Evolutionary conservation across 148 eudicot genomes (phyloP).

Genomic region (Rhododendron vialii): DNA sequence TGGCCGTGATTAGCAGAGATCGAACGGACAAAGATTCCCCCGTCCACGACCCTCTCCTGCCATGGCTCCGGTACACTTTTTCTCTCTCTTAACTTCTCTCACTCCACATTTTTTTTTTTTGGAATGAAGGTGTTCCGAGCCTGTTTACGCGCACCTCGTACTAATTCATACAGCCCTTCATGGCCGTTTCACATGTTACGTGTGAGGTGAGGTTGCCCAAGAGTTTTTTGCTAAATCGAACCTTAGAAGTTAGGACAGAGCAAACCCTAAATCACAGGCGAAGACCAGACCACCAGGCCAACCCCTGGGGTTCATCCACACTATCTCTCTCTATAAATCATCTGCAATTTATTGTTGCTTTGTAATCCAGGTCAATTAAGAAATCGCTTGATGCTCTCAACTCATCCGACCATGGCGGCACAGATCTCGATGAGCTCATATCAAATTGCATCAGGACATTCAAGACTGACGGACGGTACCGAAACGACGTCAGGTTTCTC

Average conservation of each 20-base stretch:
- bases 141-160: too few relatives aligned
- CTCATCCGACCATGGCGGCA: constrained; percentile 19
- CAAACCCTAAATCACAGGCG: background rate
- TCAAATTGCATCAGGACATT: constrained; percentile 53
- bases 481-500: constrained; percentile 77
- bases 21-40: constrained; percentile 15
- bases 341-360: background rate
- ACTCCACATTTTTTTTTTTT: background rate
- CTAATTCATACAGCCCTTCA: background rate
- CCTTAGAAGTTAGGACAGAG: background rate
- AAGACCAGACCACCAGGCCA: too few relatives aligned
- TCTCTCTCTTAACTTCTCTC: background rate
- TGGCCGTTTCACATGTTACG: background rate
- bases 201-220: too few relatives aligned
- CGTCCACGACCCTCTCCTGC: constrained; percentile 58
- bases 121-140: too few relatives aligned
- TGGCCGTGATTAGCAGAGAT: constrained; percentile 35
- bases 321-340: background rate
- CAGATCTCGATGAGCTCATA: constrained; percentile 35
- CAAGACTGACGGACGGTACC: constrained; percentile 47
- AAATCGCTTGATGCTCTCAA: constrained; percentile 24
- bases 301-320: too few relatives aligned
- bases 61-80: constrained; percentile 39
- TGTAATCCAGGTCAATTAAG: constrained; percentile 50
- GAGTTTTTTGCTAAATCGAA: background rate